These are phyloP conservation scores for Pythium rishiriense DNA, from an alignment of 352 stramenopile genomes.

Conservation along the genomic window DNA sequence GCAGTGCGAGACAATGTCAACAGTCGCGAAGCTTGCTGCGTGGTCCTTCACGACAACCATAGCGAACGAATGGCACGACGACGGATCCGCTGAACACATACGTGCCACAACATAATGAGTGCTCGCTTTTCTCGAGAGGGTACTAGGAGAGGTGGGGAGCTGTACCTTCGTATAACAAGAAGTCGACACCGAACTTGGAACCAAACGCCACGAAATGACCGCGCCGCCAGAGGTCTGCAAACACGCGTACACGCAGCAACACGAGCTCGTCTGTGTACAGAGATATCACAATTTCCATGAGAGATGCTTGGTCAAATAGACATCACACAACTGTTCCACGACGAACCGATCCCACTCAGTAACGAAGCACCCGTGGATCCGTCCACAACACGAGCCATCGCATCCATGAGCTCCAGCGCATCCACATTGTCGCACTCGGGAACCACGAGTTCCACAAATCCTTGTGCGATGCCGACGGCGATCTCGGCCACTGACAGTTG, in stretches of 20 bases:
- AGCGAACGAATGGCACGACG: constrained; percentile 43
- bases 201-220: constrained; percentile 69
- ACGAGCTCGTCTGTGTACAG: constrained; percentile 8
- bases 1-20: constrained; percentile 64
- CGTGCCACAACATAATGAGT: background rate
- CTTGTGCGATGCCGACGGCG: constrained; percentile 35
- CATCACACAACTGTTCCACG: background rate
- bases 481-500: constrained; percentile 56
- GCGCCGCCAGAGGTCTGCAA: constrained; percentile 62
- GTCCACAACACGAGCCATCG: background rate
- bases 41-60: constrained; percentile 55
- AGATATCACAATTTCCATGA: no score
- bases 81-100: constrained; percentile 37
- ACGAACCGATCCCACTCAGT: constrained; percentile 3
- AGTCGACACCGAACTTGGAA: constrained; percentile 85
- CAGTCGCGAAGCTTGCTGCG: constrained; percentile 39
- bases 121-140: no score
- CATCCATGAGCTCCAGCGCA: background rate
- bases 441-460: constrained; percentile 38
- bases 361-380: background rate
- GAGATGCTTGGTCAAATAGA: background rate
- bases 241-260: constrained; percentile 46
- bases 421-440: background rate
- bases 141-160: background rate
- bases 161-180: constrained; percentile 73